Evolutionary conservation across 768 basidiomycete genomes (phyloP), one percentile per base, ranked within the genome.

Genomic region (Kwoniella pini): DNA sequence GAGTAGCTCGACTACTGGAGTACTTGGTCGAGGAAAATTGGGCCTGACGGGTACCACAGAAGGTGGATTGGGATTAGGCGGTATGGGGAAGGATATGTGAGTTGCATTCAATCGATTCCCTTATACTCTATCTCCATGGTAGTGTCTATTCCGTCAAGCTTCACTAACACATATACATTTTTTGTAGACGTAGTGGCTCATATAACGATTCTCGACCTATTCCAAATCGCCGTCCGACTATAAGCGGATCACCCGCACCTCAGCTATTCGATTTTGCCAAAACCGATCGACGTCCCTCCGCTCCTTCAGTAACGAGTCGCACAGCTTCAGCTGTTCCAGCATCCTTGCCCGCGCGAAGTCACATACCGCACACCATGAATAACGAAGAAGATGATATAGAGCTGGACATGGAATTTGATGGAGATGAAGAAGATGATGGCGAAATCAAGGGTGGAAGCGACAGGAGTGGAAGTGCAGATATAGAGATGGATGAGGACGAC

Each of bases 231-330:
- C 67, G 65, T 15, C 69, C 68, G 6, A 52, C 61, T 24, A 59
- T 51, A 13, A 44, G 60, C 21, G 38, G 52, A 12, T 67, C 67
- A 3, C 68, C 70, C 46, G 54, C 65, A 9, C 73, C 73, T 10
- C 70, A 72, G 40, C 54, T 75, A 4, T 75, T 72, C 60, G 73
- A 75, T 51, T 75, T 75, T 45, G 61, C 73, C 53, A 72, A 70
- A 60, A 75, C 73, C 31, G 73, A 75, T 46, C 60, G 72, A 22
- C 60, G 68, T n/a, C 63, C 68, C 15, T 62, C 67, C 4, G 49
- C 44, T n/a, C 42, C 54, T n/a, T 21, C 49, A n/a, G 4, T 48
- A 10, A 30, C 40, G 10, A 19, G 39, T 21, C 62, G 63, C 28
- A 36, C 51, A 13, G 56, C 62, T 10, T 53, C 70, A 10, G 57